Evolutionary conservation across 345 rosid species (phyloP).

Genomic region (Salix arbutifolia): DNA sequence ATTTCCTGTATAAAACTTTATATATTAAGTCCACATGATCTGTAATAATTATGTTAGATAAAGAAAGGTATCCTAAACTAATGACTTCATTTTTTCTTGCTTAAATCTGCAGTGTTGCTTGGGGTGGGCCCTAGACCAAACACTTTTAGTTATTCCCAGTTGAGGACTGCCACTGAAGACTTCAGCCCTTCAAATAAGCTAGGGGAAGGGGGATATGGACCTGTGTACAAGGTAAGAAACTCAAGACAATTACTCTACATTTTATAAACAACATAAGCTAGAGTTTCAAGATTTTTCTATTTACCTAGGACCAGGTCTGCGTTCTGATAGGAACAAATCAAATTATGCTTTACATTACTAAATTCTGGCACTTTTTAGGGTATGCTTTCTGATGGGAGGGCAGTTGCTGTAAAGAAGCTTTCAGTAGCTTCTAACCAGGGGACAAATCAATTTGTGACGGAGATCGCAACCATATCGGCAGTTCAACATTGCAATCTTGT

Average conservation of each 20-base stretch:
- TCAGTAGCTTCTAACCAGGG: constrained; percentile 45
- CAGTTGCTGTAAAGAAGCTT: constrained; percentile 39
- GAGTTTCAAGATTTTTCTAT: neutral
- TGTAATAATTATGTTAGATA: neutral
- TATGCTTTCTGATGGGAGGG: constrained; percentile 32
- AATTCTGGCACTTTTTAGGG: constrained; percentile 22
- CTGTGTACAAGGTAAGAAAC: constrained; percentile 32
- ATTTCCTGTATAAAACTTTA: neutral
- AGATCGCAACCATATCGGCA: constrained; percentile 38
- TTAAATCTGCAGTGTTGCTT: constrained; percentile 23
- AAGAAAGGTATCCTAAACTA: neutral
- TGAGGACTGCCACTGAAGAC: constrained; percentile 33
- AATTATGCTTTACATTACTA: neutral
- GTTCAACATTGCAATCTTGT: constrained; percentile 48
- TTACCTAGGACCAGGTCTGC: neutral
- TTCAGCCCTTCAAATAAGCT: constrained; percentile 33
- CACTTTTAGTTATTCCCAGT: constrained; percentile 32
- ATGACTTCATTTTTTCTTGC: neutral
- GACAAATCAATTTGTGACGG: constrained; percentile 30
- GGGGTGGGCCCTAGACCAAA: constrained; percentile 28
- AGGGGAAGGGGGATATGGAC: constrained; percentile 44
- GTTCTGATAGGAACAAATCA: too few relatives aligned
- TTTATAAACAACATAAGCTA: neutral
- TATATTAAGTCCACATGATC: too few relatives aligned
- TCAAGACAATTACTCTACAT: neutral